phyloP scores from a whole-genome alignment of 1,139 yeast genomes.

The Nakaseomyces delphensis region DNA sequence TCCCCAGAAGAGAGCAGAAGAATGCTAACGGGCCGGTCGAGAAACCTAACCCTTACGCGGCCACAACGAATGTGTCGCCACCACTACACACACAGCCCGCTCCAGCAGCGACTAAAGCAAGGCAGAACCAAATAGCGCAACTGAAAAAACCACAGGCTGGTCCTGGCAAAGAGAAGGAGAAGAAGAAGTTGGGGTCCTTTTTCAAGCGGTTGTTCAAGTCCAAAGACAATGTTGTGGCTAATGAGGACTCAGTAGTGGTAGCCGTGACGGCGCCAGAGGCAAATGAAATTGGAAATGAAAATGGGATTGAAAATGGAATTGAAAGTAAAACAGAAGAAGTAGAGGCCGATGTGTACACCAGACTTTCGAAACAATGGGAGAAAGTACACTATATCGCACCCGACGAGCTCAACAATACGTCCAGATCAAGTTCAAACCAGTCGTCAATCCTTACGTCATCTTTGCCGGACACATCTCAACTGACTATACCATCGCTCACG shows the following conservation, averaged over 20 bases:
- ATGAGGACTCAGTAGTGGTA: no score
- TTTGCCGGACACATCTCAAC: constrained; percentile 3
- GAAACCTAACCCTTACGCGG: constrained; percentile 4
- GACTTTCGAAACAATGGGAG: constrained; percentile 17
- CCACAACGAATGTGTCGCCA: no score
- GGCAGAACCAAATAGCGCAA: no score
- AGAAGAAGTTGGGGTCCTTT: constrained; percentile 10
- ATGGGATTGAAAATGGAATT: no score
- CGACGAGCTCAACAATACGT: background rate
- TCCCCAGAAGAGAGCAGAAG: constrained; percentile 19
- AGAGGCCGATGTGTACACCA: constrained; percentile 12
- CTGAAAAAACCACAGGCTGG: no score
- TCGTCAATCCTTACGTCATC: constrained; percentile 4
- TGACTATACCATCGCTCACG: constrained; percentile 1
- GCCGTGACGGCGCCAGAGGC: no score
- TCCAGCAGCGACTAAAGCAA: no score
- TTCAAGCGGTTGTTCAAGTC: constrained; percentile 10
- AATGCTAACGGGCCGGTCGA: background rate
- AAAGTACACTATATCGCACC: constrained; percentile 16
- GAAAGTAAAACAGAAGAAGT: constrained; percentile 10
- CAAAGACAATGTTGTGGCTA: background rate
- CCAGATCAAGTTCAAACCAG: constrained; percentile 7
- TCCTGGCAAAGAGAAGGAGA: constrained; percentile 4
- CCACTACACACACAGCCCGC: no score
- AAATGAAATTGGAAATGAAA: no score